Conservation (phyloP, 2,329 filamentous ascomycete species). For the Allantophomopsis cytisporea region DNA sequence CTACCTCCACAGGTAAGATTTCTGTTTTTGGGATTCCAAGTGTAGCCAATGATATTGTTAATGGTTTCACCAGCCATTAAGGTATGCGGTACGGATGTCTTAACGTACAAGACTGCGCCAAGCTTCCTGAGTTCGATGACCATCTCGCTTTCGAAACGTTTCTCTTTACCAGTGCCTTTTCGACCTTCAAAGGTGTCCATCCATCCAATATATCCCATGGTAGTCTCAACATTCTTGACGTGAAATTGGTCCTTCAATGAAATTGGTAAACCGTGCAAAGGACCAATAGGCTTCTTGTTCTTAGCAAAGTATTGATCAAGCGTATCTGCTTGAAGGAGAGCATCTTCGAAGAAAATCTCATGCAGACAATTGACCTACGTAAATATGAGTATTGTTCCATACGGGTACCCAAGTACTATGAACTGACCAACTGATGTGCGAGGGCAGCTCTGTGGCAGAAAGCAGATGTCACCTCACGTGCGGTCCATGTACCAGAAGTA, state of each 20-base stretch:
- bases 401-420: conserved; percentile 34
- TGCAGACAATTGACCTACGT: conserved; percentile 42
- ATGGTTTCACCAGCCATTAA: conserved; percentile 25
- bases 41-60: conserved; percentile 28
- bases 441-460: conserved; percentile 40
- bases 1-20: conserved; percentile 14
- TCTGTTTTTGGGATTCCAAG: conserved; percentile 18
- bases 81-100: conserved; percentile 24
- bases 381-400: conserved; percentile 22
- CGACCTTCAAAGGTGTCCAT: conserved; percentile 45
- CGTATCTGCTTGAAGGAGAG: conserved; percentile 32
- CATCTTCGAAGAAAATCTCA: conserved; percentile 40
- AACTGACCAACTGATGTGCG: conserved; percentile 41
- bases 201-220: conserved; percentile 53
- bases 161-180: conserved; percentile 32
- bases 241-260: conserved; percentile 24
- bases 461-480: conserved; percentile 35
- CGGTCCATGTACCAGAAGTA: conserved; percentile 37
- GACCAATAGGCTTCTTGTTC: conserved; percentile 21
- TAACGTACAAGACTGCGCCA: conserved; percentile 25
- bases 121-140: conserved; percentile 23
- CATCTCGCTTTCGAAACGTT: conserved; percentile 34
- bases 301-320: conserved; percentile 34
- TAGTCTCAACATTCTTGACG: conserved; percentile 18
- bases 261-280: conserved; percentile 25